phyloP scores from a whole-genome alignment of 108 stramenopile species.

The Nitzschia sp. region DNA sequence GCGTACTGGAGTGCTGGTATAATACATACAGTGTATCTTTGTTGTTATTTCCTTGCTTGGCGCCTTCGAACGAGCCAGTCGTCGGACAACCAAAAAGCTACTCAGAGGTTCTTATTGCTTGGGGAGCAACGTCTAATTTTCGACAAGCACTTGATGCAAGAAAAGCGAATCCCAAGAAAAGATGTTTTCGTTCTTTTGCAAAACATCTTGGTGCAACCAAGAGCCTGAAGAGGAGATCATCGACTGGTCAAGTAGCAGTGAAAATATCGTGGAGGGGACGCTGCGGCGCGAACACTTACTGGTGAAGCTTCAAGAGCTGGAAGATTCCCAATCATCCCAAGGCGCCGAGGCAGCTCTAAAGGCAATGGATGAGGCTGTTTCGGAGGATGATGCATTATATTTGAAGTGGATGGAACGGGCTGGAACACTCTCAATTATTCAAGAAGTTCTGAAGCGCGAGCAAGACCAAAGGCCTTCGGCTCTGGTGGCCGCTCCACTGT shows the following conservation, averaged over 20 bases:
- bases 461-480: slow-evolving; percentile 15
- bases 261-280: slow-evolving; percentile 27
- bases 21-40: too few relatives aligned
- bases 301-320: slow-evolving; percentile 37
- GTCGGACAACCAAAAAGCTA: too few relatives aligned
- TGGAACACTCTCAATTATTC: slow-evolving; percentile 19
- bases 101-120: too few relatives aligned
- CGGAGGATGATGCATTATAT: slow-evolving; percentile 12
- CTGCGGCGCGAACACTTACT: slow-evolving; percentile 29
- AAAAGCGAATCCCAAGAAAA: too few relatives aligned
- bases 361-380: slow-evolving; percentile 20
- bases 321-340: slow-evolving; percentile 24
- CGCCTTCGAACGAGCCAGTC: too few relatives aligned
- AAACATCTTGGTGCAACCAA: neutral
- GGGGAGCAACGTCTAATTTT: too few relatives aligned
- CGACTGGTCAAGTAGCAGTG: slow-evolving; percentile 19
- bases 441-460: slow-evolving; percentile 11
- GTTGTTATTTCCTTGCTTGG: too few relatives aligned
- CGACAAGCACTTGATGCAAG: too few relatives aligned
- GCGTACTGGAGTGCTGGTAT: too few relatives aligned
- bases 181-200: neutral
- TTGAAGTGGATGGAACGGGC: slow-evolving; percentile 25
- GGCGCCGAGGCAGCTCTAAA: slow-evolving; percentile 16
- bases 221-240: slow-evolving; percentile 18
- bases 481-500: slow-evolving; percentile 9